A percentile compares a stretch with the other conserved stretches of the same genome.
phyloP scores from a whole-genome alignment of 148 eudicot genomes.

The Drosera capensis region DNA sequence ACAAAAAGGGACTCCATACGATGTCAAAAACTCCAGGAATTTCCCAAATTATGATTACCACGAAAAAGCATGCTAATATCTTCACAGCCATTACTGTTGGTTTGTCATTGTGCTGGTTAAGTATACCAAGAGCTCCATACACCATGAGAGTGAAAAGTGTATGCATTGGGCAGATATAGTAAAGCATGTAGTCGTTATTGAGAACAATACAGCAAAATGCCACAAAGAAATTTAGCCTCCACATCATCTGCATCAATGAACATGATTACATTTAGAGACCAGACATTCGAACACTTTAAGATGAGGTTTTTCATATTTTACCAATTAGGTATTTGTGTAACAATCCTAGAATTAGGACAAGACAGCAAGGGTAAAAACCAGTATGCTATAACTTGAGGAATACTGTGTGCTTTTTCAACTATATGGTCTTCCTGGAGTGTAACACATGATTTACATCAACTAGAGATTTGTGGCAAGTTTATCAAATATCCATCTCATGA shows the following conservation, averaged over 20 bases:
- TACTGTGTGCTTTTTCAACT: no score
- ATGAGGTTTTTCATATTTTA: no score
- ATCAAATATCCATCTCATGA: slow-evolving; percentile 1
- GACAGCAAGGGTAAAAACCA: no score
- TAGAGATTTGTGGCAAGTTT: no score
- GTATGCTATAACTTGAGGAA: no score
- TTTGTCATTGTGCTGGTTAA: slow-evolving; percentile 65
- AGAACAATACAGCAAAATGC: slow-evolving; percentile 63
- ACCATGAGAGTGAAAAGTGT: slow-evolving; percentile 98
- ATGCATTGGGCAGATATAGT: slow-evolving; percentile 98
- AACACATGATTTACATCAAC: no score
- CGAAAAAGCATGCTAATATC: slow-evolving; percentile 57
- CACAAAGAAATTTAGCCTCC: slow-evolving; percentile 96
- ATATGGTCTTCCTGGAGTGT: no score
- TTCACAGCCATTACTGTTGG: slow-evolving; percentile 64
- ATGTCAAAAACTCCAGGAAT: slow-evolving; percentile 80
- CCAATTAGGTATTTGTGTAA: no score
- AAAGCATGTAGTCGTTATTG: slow-evolving; percentile 66
- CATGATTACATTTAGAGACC: slow-evolving; percentile 1
- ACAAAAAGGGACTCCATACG: slow-evolving; percentile 74
- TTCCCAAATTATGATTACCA: slow-evolving; percentile 85
- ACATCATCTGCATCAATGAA: slow-evolving; percentile 99
- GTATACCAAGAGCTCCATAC: slow-evolving; percentile 82
- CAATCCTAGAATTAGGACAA: no score
- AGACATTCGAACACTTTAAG: slow-evolving; percentile 1